Evolutionary conservation across 768 basidiomycete genomes (phyloP).

Genomic region (Plicaturopsis crispa): DNA sequence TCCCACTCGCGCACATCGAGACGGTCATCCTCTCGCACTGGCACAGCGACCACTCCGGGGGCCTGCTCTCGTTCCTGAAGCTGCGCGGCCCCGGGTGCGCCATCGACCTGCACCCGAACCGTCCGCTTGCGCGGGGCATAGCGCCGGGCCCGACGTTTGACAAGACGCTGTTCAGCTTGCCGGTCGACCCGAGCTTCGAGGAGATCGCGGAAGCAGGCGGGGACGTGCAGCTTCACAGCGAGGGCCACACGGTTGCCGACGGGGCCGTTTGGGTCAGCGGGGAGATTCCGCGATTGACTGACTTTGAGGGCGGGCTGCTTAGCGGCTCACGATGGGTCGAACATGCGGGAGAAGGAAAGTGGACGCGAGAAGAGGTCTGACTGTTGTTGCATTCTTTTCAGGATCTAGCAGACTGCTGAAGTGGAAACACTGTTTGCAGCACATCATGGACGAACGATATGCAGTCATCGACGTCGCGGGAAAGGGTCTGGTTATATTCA

Average conservation of each 20-base stretch:
- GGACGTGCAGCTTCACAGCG: conserved; percentile 41
- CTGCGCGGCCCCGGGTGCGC: conserved; percentile 34
- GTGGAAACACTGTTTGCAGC: conserved; percentile 30
- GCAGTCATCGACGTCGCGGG: conserved; percentile 70
- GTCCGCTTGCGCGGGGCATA: conserved; percentile 69
- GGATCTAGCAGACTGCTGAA: too few relatives aligned
- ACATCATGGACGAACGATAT: conserved; percentile 82
- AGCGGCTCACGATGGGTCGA: conserved; percentile 59
- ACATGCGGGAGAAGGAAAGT: conserved; percentile 20
- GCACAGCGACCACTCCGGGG: conserved; percentile 73
- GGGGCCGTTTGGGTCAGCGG: conserved; percentile 72
- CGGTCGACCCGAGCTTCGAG: conserved; percentile 66
- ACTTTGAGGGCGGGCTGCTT: conserved; percentile 61
- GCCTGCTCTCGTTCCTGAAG: conserved; percentile 58
- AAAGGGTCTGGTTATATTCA: conserved; percentile 78
- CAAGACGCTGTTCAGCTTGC: conserved; percentile 51
- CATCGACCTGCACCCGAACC: conserved; percentile 73
- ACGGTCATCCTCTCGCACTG: conserved; percentile 72
- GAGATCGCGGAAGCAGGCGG: conserved; percentile 52
- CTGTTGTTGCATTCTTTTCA: conserved; percentile 9
- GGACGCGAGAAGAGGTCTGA: conserved; percentile 57
- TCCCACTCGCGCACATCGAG: conserved; percentile 45
- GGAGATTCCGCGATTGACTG: conserved; percentile 64
- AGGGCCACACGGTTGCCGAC: conserved; percentile 60
- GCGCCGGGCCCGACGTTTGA: conserved; percentile 54